Percentiles rank a stretch among this genome's conserved stretches.
Conservation (phyloP, 1,139 yeast genomes). For the Barnettozyma hawaiiensis region DNA sequence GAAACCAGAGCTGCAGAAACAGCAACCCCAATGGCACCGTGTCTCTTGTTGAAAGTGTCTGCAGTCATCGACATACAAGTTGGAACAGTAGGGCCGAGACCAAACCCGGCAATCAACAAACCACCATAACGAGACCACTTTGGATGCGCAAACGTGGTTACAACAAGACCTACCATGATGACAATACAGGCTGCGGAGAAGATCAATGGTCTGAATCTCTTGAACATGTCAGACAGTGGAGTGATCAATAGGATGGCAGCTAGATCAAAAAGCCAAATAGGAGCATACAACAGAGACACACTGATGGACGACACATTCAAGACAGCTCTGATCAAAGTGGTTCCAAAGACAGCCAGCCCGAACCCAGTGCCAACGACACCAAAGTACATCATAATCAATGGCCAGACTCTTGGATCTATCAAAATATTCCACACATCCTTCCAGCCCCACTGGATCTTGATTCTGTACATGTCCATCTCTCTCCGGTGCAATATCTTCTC, state of each 20-base stretch:
- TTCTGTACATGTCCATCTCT: slow-evolving; percentile 53
- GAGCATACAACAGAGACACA: slow-evolving; percentile 74
- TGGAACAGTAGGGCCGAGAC: slow-evolving; percentile 88
- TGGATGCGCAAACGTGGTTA: slow-evolving; percentile 69
- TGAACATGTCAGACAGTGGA: slow-evolving; percentile 71
- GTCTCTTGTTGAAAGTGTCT: slow-evolving; percentile 62
- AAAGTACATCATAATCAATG: slow-evolving; percentile 79
- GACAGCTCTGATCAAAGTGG: slow-evolving; percentile 67
- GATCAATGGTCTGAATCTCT: slow-evolving; percentile 50
- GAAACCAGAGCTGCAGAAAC: slow-evolving; percentile 78
- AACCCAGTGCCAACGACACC: slow-evolving; percentile 89
- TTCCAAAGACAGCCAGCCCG: slow-evolving; percentile 81
- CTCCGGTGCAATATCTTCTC: slow-evolving; percentile 54
- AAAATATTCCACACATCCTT: slow-evolving; percentile 53
- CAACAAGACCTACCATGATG: slow-evolving; percentile 69
- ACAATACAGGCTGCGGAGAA: slow-evolving; percentile 58
- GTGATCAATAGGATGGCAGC: slow-evolving; percentile 73
- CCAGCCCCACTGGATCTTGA: slow-evolving; percentile 51
- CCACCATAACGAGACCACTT: slow-evolving; percentile 80
- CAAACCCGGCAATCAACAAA: slow-evolving; percentile 73
- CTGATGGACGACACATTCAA: slow-evolving; percentile 60
- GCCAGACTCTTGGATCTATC: slow-evolving; percentile 68
- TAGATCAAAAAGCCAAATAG: slow-evolving; percentile 84
- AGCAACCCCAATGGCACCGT: slow-evolving; percentile 84
- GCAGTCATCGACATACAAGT: slow-evolving; percentile 84